Conservation (phyloP, 1,284 basidiomycete genomes). For the Cutaneotrichosporon mucoides region DNA sequence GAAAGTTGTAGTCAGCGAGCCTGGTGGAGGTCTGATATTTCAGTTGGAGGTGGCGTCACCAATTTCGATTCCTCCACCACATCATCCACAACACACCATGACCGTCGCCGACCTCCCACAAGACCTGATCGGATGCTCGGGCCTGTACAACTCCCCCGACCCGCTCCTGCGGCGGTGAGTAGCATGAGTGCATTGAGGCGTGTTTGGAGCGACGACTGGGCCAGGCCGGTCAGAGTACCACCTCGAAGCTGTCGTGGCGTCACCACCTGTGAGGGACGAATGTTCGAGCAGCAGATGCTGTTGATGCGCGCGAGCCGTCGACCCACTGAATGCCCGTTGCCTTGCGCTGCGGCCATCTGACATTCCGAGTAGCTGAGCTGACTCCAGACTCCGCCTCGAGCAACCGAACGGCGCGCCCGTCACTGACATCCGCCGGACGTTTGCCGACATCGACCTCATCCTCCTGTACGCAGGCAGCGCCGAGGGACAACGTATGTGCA, state of each 20-base stretch:
- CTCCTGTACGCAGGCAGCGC: conserved; percentile 47
- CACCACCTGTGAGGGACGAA: too few relatives aligned
- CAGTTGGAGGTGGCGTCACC: neutral
- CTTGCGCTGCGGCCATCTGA: too few relatives aligned
- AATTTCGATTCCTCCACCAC: neutral
- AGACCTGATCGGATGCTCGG: conserved; percentile 39
- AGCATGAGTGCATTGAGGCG: too few relatives aligned
- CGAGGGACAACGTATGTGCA: conserved; percentile 35
- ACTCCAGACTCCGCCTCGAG: conserved; percentile 41
- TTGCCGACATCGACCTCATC: conserved; percentile 42
- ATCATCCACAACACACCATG: neutral
- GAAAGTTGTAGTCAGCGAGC: neutral
- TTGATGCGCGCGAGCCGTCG: too few relatives aligned
- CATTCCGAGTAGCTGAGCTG: neutral
- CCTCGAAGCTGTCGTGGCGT: too few relatives aligned
- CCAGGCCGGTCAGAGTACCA: too few relatives aligned
- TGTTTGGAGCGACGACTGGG: too few relatives aligned
- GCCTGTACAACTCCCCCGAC: conserved; percentile 43
- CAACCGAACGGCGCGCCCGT: conserved; percentile 41
- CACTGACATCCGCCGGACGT: conserved; percentile 36
- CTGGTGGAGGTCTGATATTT: conserved; percentile 1
- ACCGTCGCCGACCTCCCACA: conserved; percentile 25
- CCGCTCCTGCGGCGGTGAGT: conserved; percentile 44
- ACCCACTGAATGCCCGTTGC: too few relatives aligned
- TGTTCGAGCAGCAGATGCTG: too few relatives aligned